Percentiles rank a stretch among this genome's conserved stretches.
These are phyloP conservation scores for Aspergillus pseudoviridinutans DNA, from an alignment of 2,329 filamentous ascomycete species.

Conservation along the genomic window DNA sequence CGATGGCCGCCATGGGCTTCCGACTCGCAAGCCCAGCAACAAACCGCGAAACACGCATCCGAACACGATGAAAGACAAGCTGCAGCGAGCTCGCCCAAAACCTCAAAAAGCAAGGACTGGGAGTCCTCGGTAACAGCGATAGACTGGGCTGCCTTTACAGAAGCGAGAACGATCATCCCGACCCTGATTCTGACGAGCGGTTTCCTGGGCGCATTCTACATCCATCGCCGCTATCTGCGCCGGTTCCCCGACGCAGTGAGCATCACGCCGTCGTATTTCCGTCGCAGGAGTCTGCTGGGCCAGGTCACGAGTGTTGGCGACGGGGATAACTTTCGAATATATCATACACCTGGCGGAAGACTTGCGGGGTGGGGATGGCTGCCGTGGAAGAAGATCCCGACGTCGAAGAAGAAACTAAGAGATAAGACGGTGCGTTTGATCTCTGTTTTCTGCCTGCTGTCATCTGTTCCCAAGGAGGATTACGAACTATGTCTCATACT, in stretches of 20 bases:
- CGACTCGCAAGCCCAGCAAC: conserved; percentile 21
- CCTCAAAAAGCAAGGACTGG: conserved; percentile 35
- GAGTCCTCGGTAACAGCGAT: conserved; percentile 41
- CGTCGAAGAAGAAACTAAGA: conserved; percentile 63
- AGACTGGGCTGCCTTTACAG: conserved; percentile 37
- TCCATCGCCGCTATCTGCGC: conserved; percentile 61
- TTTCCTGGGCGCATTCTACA: conserved; percentile 32
- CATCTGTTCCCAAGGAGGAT: background rate
- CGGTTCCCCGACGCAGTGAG: conserved; percentile 75
- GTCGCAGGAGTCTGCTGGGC: conserved; percentile 73
- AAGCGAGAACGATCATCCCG: conserved; percentile 34
- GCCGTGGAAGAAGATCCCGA: conserved; percentile 66
- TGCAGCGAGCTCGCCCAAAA: conserved; percentile 13
- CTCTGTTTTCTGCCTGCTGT: conserved; percentile 1
- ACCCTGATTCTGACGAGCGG: conserved; percentile 37
- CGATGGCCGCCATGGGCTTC: conserved; percentile 49
- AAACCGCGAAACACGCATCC: conserved; percentile 5
- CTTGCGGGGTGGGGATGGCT: conserved; percentile 91
- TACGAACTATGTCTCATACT: background rate
- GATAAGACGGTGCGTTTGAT: conserved; percentile 65
- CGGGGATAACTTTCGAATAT: conserved; percentile 92
- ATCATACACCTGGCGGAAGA: conserved; percentile 88
- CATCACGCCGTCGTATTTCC: conserved; percentile 71
- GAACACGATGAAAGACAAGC: conserved; percentile 18
- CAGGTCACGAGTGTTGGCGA: conserved; percentile 91